Conservation (phyloP, 2,329 filamentous ascomycete genomes). For the Alternaria viburni region DNA sequence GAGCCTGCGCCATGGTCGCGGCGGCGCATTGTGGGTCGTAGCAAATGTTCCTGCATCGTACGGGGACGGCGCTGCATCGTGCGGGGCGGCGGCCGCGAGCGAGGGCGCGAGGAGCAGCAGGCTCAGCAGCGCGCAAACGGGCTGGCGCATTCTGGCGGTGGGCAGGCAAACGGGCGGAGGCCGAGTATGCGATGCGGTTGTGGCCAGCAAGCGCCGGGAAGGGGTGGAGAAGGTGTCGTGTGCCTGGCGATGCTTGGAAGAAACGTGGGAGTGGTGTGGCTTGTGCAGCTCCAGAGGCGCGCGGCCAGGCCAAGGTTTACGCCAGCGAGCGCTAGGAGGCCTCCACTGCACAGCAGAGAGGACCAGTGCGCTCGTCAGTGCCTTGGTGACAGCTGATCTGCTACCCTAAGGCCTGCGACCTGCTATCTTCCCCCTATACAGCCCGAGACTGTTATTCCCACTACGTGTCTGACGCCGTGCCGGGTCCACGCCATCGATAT, state of each 20-base stretch:
- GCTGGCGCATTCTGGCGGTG: conserved; percentile 36
- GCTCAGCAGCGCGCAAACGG: conserved; percentile 33
- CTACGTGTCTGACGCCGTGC: conserved; percentile 5
- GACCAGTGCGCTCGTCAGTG: conserved; percentile 17
- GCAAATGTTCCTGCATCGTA: conserved; percentile 15
- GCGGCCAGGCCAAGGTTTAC: neutral
- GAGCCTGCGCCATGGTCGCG: conserved; percentile 46
- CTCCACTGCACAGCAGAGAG: conserved; percentile 15
- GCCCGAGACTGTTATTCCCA: neutral
- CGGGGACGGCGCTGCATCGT: conserved; percentile 23
- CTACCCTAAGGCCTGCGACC: conserved; percentile 6
- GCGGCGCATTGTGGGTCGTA: conserved; percentile 20
- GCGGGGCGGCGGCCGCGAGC: conserved; percentile 41
- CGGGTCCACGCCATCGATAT: neutral
- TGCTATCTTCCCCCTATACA: conserved; percentile 6
- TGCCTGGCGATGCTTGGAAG: conserved; percentile 4
- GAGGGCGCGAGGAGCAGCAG: conserved; percentile 41
- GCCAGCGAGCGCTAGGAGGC: conserved; percentile 3
- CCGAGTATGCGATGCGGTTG: neutral
- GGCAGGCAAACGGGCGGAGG: neutral
- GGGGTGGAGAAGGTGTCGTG: conserved; percentile 1
- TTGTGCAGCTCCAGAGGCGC: conserved; percentile 1
- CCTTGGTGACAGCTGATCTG: conserved; percentile 4
- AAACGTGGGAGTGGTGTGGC: conserved; percentile 17
- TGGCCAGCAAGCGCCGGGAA: conserved; percentile 1